A percentile compares a stretch with the other conserved stretches of the same genome.
These are phyloP conservation scores for Pleurotus tuoliensis DNA, from an alignment of 768 basidiomycete genomes.

Conservation along the genomic window DNA sequence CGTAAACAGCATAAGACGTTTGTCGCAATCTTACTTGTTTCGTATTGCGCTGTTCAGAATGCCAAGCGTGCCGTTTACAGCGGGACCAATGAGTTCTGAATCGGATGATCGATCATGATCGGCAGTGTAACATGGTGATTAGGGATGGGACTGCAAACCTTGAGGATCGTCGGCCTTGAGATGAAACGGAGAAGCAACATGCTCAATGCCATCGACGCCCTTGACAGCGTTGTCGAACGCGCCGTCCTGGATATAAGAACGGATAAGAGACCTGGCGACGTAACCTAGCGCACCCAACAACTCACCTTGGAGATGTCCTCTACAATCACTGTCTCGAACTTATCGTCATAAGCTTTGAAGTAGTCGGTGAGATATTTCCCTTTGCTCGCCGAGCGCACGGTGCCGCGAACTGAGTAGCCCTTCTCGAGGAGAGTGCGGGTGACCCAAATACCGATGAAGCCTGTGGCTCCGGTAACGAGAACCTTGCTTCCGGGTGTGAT, in stretches of 20 bases:
- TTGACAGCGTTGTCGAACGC: conserved; percentile 72
- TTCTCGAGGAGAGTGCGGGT: conserved; percentile 23
- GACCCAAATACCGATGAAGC: conserved; percentile 27
- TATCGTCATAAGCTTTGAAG: conserved; percentile 21
- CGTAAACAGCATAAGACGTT: no score
- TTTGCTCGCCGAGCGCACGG: conserved; percentile 22
- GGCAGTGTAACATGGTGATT: neutral
- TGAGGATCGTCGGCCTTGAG: conserved; percentile 34
- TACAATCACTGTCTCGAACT: conserved; percentile 22
- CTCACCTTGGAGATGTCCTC: conserved; percentile 21
- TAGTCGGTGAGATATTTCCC: conserved; percentile 16
- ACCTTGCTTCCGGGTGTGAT: conserved; percentile 18
- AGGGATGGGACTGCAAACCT: conserved; percentile 17
- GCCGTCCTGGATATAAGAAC: conserved; percentile 31
- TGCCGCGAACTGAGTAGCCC: conserved; percentile 24
- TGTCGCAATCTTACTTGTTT: conserved; percentile 21
- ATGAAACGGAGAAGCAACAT: conserved; percentile 59
- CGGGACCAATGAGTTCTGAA: conserved; percentile 23
- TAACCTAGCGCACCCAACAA: neutral
- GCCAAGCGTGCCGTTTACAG: conserved; percentile 36
- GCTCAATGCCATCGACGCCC: conserved; percentile 60
- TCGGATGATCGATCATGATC: neutral
- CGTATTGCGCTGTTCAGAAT: conserved; percentile 35
- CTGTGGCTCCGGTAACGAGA: conserved; percentile 27
- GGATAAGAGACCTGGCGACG: no score